A percentile compares a stretch with the other conserved stretches of the same genome.
These are phyloP conservation scores for Lobosporangium transversale DNA, from an alignment of 192 early-diverging fungal genomes.

Conservation along the genomic window DNA sequence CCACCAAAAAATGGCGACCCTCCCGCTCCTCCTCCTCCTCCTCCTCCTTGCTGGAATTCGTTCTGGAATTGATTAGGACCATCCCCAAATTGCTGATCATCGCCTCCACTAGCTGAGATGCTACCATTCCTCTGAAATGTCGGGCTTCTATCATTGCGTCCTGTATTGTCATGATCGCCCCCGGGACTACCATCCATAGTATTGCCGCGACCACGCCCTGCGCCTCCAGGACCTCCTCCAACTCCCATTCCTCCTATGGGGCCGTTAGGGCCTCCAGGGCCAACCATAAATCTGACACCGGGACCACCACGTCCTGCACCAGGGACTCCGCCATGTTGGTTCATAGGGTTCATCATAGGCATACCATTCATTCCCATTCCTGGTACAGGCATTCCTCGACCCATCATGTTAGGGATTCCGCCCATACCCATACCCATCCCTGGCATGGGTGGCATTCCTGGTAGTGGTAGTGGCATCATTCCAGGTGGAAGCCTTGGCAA, in stretches of 20 bases:
- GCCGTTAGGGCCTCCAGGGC: conserved; percentile 21
- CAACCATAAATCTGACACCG: conserved; percentile 29
- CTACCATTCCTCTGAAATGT: conserved; percentile 32
- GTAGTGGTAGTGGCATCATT: conserved; percentile 59
- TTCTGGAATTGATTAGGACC: conserved; percentile 14
- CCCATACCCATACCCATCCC: conserved; percentile 56
- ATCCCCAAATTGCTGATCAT: conserved; percentile 4
- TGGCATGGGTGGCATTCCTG: conserved; percentile 55
- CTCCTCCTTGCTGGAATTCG: conserved; percentile 19
- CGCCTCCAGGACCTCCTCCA: conserved; percentile 7
- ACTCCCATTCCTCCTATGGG: not conserved
- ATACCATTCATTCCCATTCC: conserved; percentile 50
- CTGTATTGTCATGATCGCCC: conserved; percentile 13
- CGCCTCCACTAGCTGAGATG: conserved; percentile 1
- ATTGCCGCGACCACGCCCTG: conserved; percentile 32
- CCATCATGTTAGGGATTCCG: conserved; percentile 51
- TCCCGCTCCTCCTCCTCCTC: conserved; percentile 4
- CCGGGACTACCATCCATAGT: conserved; percentile 2
- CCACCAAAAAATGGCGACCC: conserved; percentile 23
- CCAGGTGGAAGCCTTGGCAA: conserved; percentile 51
- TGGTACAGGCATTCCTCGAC: conserved; percentile 53
- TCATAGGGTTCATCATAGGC: conserved; percentile 52
- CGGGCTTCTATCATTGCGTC: conserved; percentile 34
- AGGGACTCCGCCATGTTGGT: conserved; percentile 24
- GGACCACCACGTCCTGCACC: conserved; percentile 39